These are phyloP conservation scores for Bauhinia variegata DNA, from an alignment of 306 rosid genomes.

Conservation along the genomic window DNA sequence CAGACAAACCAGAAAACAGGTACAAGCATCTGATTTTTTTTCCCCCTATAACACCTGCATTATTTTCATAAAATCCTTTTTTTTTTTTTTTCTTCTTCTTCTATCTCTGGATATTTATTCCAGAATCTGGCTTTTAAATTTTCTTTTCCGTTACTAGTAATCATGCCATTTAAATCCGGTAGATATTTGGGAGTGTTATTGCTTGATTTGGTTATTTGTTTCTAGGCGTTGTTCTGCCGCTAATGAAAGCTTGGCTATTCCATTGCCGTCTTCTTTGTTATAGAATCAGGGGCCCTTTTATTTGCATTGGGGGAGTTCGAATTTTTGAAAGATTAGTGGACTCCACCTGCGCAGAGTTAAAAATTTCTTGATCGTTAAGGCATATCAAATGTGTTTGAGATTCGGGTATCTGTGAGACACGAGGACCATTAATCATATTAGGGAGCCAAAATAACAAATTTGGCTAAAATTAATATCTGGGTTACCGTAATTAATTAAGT, in stretches of 20 bases:
- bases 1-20: constrained; percentile 40
- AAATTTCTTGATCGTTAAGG: constrained; percentile 40
- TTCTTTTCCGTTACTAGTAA: constrained; percentile 56
- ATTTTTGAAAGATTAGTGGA: constrained; percentile 25
- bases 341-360: constrained; percentile 25
- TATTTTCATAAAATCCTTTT: not conserved
- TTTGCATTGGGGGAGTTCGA: constrained; percentile 34
- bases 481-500: constrained; percentile 26
- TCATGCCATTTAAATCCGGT: constrained; percentile 5
- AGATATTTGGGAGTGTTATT: constrained; percentile 29
- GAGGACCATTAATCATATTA: constrained; percentile 35
- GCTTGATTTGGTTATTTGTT: constrained; percentile 36
- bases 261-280: constrained; percentile 25
- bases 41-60: constrained; percentile 5
- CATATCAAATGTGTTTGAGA: constrained; percentile 37
- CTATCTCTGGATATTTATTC: not conserved
- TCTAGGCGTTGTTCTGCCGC: constrained; percentile 28
- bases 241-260: constrained; percentile 19
- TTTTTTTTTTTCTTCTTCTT: not conserved
- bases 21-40: constrained; percentile 15
- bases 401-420: constrained; percentile 32
- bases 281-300: constrained; percentile 43
- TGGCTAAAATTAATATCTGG: constrained; percentile 32
- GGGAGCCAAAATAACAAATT: constrained; percentile 17
- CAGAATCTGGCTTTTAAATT: constrained; percentile 14